A percentile compares a stretch with the other conserved stretches of the same genome.
Conservation (phyloP, 768 basidiomycete genomes). For the Tulasnella sp. region DNA sequence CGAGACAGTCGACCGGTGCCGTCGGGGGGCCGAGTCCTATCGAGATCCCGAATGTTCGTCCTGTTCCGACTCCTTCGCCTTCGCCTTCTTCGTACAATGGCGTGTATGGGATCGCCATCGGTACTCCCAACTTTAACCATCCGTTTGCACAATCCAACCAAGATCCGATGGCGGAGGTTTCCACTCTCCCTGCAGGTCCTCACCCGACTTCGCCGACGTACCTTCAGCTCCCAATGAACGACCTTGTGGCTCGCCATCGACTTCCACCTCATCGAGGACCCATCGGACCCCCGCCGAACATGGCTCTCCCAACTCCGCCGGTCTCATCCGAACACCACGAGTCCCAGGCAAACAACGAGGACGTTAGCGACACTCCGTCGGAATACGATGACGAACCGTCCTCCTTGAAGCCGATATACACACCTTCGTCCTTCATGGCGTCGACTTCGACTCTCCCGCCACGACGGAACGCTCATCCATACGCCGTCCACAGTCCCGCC, state of each 20-base stretch:
- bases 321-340: neutral
- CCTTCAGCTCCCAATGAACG: neutral
- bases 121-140: conserved; percentile 5
- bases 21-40: neutral
- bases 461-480: neutral
- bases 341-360: neutral
- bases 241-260: conserved; percentile 7
- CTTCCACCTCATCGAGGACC: conserved; percentile 9
- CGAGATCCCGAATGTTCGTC: neutral
- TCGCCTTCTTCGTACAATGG: neutral
- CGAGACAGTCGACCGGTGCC: neutral
- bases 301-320: neutral
- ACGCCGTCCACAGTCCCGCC: neutral
- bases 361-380: neutral
- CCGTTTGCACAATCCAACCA: neutral
- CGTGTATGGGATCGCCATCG: conserved; percentile 8
- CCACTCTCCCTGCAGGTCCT: conserved; percentile 5
- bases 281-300: neutral
- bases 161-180: neutral
- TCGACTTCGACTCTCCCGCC: neutral
- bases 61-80: conserved; percentile 2
- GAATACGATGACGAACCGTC: neutral
- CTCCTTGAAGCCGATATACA: neutral
- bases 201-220: neutral
- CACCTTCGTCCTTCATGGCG: neutral